Percentiles rank a stretch among this genome's conserved stretches.
Evolutionary conservation across 177 flowering plant genomes (phyloP).

Genomic region (Vitis hybrid): DNA sequence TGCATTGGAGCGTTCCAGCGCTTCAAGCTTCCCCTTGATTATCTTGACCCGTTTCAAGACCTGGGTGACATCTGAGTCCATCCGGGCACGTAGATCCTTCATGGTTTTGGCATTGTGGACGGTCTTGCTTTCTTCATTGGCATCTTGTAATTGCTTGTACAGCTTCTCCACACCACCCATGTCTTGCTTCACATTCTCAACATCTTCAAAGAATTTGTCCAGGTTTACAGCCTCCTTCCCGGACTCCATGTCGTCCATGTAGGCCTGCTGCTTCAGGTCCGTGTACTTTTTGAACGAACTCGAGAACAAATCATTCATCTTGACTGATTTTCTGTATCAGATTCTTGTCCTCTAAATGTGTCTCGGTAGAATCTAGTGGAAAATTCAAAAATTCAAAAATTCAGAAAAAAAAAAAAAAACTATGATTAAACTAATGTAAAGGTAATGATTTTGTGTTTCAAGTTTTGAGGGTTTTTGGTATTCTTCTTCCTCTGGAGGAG

Average conservation of each 20-base stretch:
- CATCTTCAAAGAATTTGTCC: slow-evolving; percentile 52
- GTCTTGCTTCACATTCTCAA: slow-evolving; percentile 53
- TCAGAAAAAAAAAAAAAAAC: background rate
- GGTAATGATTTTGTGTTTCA: background rate
- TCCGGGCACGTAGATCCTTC: slow-evolving; percentile 42
- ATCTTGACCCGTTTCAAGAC: slow-evolving; percentile 44
- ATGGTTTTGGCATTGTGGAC: slow-evolving; percentile 53
- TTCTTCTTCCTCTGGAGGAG: slow-evolving; percentile 8
- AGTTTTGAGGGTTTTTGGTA: background rate
- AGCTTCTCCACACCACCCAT: slow-evolving; percentile 45
- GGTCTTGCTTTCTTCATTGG: slow-evolving; percentile 49
- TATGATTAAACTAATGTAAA: background rate
- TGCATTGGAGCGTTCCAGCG: slow-evolving; percentile 46
- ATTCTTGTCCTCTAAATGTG: background rate
- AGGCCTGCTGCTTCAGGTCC: slow-evolving; percentile 40
- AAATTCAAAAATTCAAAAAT: background rate
- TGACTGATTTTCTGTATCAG: slow-evolving; percentile 1
- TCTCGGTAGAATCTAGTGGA: too few relatives aligned
- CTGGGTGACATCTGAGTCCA: slow-evolving; percentile 47
- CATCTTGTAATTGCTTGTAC: slow-evolving; percentile 43
- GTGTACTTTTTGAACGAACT: slow-evolving; percentile 51
- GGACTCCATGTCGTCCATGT: slow-evolving; percentile 41
- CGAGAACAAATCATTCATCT: slow-evolving; percentile 66
- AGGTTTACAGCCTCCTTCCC: slow-evolving; percentile 35
- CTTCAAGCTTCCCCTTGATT: slow-evolving; percentile 54